These are phyloP conservation scores for Angophora floribunda DNA, from an alignment of 345 rosid genomes.

Conservation along the genomic window DNA sequence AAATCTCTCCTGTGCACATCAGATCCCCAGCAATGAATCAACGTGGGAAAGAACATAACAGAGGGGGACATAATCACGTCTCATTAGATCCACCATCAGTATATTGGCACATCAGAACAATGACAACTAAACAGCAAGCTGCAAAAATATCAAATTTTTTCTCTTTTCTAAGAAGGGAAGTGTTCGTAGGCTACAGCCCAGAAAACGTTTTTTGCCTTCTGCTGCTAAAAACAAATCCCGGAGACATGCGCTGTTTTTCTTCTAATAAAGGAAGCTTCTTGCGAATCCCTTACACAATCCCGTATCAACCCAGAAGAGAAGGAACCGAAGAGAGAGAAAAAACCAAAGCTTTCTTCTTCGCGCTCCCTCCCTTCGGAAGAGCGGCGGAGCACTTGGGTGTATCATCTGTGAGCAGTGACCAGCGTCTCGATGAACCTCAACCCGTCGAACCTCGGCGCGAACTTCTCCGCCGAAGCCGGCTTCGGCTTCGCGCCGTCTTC, in stretches of 20 bases:
- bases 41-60: background rate
- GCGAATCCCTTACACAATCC: background rate
- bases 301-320: background rate
- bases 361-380: background rate
- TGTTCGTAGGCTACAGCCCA: background rate
- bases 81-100: background rate
- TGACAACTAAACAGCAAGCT: background rate
- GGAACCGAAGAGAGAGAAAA: background rate
- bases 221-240: background rate
- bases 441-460: conserved; percentile 29
- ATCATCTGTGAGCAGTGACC: conserved; percentile 15
- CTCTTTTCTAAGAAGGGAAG: background rate
- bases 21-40: background rate
- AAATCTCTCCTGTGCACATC: background rate
- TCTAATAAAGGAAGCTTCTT: background rate
- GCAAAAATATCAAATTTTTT: background rate
- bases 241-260: background rate
- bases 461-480: conserved; percentile 3
- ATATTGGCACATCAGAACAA: background rate
- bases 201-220: background rate
- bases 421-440: conserved; percentile 38
- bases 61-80: background rate
- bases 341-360: background rate
- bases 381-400: background rate
- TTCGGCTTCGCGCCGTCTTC: background rate